Base-by-base conservation (phyloP, 805 yeast species). In the Brettanomyces naardenensis region DNA sequence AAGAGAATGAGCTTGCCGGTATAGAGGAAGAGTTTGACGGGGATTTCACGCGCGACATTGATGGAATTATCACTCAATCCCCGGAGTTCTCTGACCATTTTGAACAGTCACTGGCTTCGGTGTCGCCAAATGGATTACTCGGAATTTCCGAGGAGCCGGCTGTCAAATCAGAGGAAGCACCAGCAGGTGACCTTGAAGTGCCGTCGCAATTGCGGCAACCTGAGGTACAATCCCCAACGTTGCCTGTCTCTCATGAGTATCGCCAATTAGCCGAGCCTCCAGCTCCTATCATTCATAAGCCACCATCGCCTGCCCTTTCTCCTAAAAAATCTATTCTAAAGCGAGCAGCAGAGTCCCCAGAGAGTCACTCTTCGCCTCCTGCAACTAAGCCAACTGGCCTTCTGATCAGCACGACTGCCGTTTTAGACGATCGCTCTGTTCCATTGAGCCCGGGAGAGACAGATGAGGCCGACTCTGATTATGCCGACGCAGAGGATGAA, bases 1-100 rank as follows among this genome's bases (percentile, higher is more conserved):
- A 44, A n/a, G 49, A 47, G 18, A 44, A 44, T n/a, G 42, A 39
- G 21, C 47, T 41, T 25, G 32, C 35, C 5, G 31, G 26, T 19
- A 37, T 37, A n/a, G 38, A 40, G 17, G 65, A 59, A 38, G 58
- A 48, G 14, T 42, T 45, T 34, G 53, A 51, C 31, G 45, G 45
- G 31, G 49, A 47, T 20, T 48, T 43, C 26, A 36, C 37, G 32
- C 32, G 38, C 18, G 33, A 31, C 9, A 10, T n/a, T 5, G 34
- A 6, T 13, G 18, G 6, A 7, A 15, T 14, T 10, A 17, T 21
- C 9, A 13, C 11, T 13, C 26, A 31, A 21, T 31, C 34, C 26
- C 26, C 34, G 6, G 26, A 31, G 18, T 19, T 20, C 19, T n/a
- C 34, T n/a, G 32, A 17, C 20, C 15, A 28, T 28, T 17, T 28